These are phyloP conservation scores for Glaciozyma antarctica DNA, from an alignment of 768 basidiomycete species.

Conservation along the genomic window DNA sequence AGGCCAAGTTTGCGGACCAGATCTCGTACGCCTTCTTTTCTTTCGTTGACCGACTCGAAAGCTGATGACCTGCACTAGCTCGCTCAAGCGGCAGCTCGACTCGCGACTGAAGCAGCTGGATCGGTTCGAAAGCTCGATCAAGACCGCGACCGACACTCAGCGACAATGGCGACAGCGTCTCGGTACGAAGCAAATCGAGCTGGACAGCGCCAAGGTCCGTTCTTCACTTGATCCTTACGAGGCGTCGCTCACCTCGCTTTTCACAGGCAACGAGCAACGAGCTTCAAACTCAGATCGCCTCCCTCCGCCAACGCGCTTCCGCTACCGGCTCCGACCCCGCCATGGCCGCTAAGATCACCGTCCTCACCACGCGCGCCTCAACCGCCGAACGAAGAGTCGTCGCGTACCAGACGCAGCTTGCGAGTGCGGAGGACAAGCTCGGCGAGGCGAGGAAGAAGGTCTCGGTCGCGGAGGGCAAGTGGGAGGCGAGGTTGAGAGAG, in stretches of 20 bases:
- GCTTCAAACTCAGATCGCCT: slow-evolving; percentile 52
- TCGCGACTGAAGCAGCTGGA: slow-evolving; percentile 83
- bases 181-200: slow-evolving; percentile 73
- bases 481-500: slow-evolving; percentile 91
- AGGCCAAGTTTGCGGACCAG: slow-evolving; percentile 61
- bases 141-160: slow-evolving; percentile 70
- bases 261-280: slow-evolving; percentile 62
- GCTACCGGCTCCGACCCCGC: slow-evolving; percentile 36
- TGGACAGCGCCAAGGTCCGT: slow-evolving; percentile 70
- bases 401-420: slow-evolving; percentile 72
- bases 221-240: background rate
- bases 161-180: slow-evolving; percentile 73
- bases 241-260: background rate
- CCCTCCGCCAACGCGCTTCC: slow-evolving; percentile 13
- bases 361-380: slow-evolving; percentile 62
- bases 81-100: slow-evolving; percentile 80
- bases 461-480: slow-evolving; percentile 65
- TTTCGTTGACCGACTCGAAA: background rate
- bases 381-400: slow-evolving; percentile 83
- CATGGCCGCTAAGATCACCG: slow-evolving; percentile 59
- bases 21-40: slow-evolving; percentile 43
- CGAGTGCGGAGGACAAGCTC: slow-evolving; percentile 74
- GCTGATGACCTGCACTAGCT: slow-evolving; percentile 31
- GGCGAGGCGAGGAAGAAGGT: slow-evolving; percentile 63
- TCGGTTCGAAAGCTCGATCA: slow-evolving; percentile 78